Base-by-base conservation (phyloP, 768 basidiomycete genomes). In the Tulasnella sp. region DNA sequence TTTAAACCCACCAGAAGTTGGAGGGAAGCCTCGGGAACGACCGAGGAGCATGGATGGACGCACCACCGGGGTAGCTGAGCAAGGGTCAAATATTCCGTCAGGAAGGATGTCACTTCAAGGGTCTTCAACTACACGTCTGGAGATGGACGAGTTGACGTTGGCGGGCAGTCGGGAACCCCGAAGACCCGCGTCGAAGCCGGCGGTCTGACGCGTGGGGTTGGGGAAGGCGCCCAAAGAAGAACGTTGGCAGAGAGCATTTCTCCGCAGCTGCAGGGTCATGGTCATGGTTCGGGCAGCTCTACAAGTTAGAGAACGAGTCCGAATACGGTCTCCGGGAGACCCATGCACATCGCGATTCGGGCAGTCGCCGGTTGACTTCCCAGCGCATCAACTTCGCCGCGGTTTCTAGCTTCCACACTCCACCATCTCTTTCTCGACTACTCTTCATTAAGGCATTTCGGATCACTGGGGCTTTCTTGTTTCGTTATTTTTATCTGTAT, bases 21-120 rank as follows among this genome's bases (percentile, higher is more conserved):
- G 16, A n/a, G 60, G 20, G 8, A 3, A 16, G 28, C 4, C 2
- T 11, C 31, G 64, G 4, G 31, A 34, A 37, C 64, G 64, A 14
- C 64, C 64, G 64, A 54, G n/a, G 24, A 69, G 64, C 34, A 20
- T 69, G 34, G 64, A 69, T 69, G 54, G 11, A 54, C 64, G 64
- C 31, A 14, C 64, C 64, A 69, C 64, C 24, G 64, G 16, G 64
- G 64, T 37, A 6, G 34, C 28, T 37, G 28, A 69, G 34, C 28
- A 14, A 37, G 64, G 28, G 28, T 16, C 34, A 5, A 0, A 4
- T 37, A 31, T 37, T 18, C 64, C 64, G 28, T 69, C 64, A 11
- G 64, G 64, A 37, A 69, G 64, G 64, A 69, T 69, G 64, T 69
- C 64, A 34, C 18, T 69, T 31, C 64, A 69, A 69, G 64, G 64